phyloP scores from a whole-genome alignment of 2,329 filamentous ascomycete species.

The Cryoendolithus antarcticus region DNA sequence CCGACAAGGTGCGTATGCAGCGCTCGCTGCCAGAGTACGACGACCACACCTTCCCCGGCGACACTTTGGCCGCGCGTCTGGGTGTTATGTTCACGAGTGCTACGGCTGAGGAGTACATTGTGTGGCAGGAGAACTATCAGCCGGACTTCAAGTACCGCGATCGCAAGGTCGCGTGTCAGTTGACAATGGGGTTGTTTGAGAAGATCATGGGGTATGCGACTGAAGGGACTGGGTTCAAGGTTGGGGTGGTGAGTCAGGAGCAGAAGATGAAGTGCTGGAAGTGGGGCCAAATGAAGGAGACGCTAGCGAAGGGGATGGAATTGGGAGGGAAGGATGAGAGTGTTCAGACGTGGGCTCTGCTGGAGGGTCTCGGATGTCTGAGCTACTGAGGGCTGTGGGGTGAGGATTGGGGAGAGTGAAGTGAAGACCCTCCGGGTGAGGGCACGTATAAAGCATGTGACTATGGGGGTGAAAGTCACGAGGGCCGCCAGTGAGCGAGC shows the following conservation, averaged over 20 bases:
- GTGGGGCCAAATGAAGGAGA: slow-evolving; percentile 24
- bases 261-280: neutral
- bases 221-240: neutral
- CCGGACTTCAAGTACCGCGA: slow-evolving; percentile 14
- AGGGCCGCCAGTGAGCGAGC: too few species aligned
- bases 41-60: too few species aligned
- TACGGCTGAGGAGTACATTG: slow-evolving; percentile 4
- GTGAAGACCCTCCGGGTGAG: too few species aligned
- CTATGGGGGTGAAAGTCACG: too few species aligned
- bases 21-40: too few species aligned
- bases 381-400: slow-evolving; percentile 14
- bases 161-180: slow-evolving; percentile 11
- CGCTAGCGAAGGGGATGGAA: slow-evolving; percentile 20
- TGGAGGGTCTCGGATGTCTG: slow-evolving; percentile 28
- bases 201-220: neutral
- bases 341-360: slow-evolving; percentile 26
- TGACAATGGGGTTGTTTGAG: slow-evolving; percentile 22
- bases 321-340: slow-evolving; percentile 24
- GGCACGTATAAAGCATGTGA: too few species aligned
- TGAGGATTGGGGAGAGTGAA: slow-evolving; percentile 6
- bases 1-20: too few species aligned
- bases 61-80: too few species aligned
- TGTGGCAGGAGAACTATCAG: too few species aligned
- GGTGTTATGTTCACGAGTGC: neutral
- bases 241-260: neutral